Conservation (phyloP, 129 eudicot genomes). For the Dittrichia graveolens region DNA sequence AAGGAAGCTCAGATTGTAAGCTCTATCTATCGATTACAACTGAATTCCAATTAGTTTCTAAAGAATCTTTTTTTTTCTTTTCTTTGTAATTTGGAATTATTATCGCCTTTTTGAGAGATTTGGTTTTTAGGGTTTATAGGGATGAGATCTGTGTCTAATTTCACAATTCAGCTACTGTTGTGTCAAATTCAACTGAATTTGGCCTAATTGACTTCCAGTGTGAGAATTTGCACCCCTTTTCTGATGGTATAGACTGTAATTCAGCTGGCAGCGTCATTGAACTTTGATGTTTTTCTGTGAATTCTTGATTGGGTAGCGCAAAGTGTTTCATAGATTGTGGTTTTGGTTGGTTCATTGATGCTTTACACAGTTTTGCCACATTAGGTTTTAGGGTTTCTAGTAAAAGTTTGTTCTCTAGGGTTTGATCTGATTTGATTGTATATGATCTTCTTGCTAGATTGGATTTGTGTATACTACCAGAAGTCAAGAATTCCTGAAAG, state of each 20-base stretch:
- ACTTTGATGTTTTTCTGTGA: background rate
- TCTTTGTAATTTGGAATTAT: background rate
- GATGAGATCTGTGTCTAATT: conserved; percentile 29
- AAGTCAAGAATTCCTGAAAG: too few species aligned
- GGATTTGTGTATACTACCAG: background rate
- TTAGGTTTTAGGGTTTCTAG: conserved; percentile 32
- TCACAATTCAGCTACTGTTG: conserved; percentile 7
- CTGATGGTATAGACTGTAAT: background rate
- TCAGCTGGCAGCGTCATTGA: background rate
- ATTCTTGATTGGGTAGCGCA: conserved; percentile 8
- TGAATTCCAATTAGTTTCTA: conserved; percentile 17
- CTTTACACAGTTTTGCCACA: conserved; percentile 1
- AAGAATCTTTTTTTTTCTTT: conserved; percentile 11
- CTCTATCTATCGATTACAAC: conserved; percentile 8
- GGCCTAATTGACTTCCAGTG: background rate
- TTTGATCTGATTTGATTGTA: conserved; percentile 16
- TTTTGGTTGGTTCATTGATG: background rate
- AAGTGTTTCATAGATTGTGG: background rate
- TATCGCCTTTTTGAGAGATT: background rate
- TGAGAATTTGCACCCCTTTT: background rate
- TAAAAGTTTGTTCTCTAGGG: conserved; percentile 6
- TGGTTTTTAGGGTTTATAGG: conserved; percentile 26
- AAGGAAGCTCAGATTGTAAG: conserved; percentile 47
- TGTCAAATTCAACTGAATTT: conserved; percentile 24
- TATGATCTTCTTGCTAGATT: conserved; percentile 14